These are phyloP conservation scores for Rhytidiadelphus loreus DNA, from an alignment of 225 moss, liverwort and hornwort genomes.

Conservation along the genomic window DNA sequence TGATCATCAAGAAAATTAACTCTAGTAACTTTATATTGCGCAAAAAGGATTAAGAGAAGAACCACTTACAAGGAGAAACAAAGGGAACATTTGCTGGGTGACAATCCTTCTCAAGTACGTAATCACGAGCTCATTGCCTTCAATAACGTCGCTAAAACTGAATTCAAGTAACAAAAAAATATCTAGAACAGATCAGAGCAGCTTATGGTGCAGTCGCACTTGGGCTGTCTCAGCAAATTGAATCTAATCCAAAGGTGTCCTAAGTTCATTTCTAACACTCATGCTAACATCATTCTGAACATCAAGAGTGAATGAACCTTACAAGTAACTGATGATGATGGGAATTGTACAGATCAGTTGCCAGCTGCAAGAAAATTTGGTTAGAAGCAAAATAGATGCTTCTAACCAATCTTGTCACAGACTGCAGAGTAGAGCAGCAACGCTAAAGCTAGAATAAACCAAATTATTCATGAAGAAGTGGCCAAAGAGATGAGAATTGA, in stretches of 20 bases:
- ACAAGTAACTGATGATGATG: neutral
- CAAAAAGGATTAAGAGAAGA: neutral
- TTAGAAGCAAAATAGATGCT: neutral
- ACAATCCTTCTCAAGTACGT: neutral
- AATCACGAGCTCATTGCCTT: neutral
- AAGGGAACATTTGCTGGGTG: neutral
- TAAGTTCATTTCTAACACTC: neutral
- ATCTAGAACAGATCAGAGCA: neutral
- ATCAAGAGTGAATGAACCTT: neutral
- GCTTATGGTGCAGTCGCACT: neutral
- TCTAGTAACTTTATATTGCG: neutral
- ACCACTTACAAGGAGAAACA: neutral
- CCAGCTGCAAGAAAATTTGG: neutral
- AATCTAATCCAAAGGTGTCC: neutral
- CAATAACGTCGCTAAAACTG: neutral
- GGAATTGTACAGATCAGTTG: neutral
- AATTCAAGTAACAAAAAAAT: neutral
- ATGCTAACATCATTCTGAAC: neutral
- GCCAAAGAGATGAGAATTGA: neutral
- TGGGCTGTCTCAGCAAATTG: neutral
- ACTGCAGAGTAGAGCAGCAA: neutral
- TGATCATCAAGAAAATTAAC: neutral
- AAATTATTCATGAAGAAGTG: constrained; percentile 10
- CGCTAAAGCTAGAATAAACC: neutral
- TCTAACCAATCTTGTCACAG: neutral